These are phyloP conservation scores for Alternaria longipes DNA, from an alignment of 2,329 filamentous ascomycete genomes.

Conservation along the genomic window DNA sequence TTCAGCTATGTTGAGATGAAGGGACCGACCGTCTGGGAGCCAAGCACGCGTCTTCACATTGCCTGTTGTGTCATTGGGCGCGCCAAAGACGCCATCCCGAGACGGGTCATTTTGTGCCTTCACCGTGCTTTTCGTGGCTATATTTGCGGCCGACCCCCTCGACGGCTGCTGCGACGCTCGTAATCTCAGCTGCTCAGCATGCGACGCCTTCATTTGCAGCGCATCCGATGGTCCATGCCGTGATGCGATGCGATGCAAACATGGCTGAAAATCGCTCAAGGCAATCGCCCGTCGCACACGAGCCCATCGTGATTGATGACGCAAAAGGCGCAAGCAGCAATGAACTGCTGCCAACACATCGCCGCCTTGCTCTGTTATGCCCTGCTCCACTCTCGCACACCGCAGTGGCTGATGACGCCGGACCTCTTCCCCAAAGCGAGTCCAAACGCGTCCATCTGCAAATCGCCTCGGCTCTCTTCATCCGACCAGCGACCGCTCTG, in stretches of 20 bases:
- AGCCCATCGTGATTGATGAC: slow-evolving; percentile 26
- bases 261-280: slow-evolving; percentile 26
- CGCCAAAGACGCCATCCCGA: slow-evolving; percentile 5
- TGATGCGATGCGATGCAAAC: slow-evolving; percentile 18
- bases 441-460: slow-evolving; percentile 18
- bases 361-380: slow-evolving; percentile 5
- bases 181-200: slow-evolving; percentile 27
- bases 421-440: slow-evolving; percentile 22
- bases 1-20: slow-evolving; percentile 26
- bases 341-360: slow-evolving; percentile 28
- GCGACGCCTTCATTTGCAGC: slow-evolving; percentile 33
- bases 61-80: slow-evolving; percentile 24
- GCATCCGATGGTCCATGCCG: slow-evolving; percentile 17
- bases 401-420: slow-evolving; percentile 17
- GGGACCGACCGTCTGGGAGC: slow-evolving; percentile 20
- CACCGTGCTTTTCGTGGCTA: slow-evolving; percentile 21
- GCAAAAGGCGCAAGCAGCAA: slow-evolving; percentile 28
- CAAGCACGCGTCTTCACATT: slow-evolving; percentile 28
- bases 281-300: slow-evolving; percentile 8
- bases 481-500: slow-evolving; percentile 10
- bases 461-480: slow-evolving; percentile 11
- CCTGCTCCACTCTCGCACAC: slow-evolving; percentile 8
- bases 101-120: slow-evolving; percentile 24
- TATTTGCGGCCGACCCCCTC: slow-evolving; percentile 36
- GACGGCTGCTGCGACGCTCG: slow-evolving; percentile 25